phyloP scores from a whole-genome alignment of 2,329 filamentous ascomycete species.

The Cladosporium sp. region DNA sequence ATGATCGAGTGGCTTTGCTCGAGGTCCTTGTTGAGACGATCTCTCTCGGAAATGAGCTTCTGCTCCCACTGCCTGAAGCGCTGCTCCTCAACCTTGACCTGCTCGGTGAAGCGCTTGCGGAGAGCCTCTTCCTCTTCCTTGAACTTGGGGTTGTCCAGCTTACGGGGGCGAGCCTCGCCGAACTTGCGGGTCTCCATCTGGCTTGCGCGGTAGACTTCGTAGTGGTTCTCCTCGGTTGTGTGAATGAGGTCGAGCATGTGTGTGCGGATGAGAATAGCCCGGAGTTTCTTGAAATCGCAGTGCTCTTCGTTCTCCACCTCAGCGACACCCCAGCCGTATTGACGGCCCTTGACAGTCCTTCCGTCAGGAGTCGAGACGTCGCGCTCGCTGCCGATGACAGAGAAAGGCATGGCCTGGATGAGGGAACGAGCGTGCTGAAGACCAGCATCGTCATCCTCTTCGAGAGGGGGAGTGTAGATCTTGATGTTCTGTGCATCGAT shows the following conservation, averaged over 20 bases:
- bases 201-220: constrained; percentile 97
- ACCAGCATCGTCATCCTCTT: constrained; percentile 97
- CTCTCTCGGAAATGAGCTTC: constrained; percentile 98
- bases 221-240: constrained; percentile 98
- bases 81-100: constrained; percentile 99
- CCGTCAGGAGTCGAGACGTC: constrained; percentile 96
- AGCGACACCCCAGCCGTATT: constrained; percentile 98
- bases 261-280: constrained; percentile 89
- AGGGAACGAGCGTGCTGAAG: constrained; percentile 91
- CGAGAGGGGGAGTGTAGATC: constrained; percentile 96
- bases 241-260: constrained; percentile 99
- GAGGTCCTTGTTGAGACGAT: constrained; percentile 99
- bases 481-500: constrained; percentile 99
- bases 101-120: constrained; percentile 98
- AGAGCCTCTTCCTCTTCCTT: constrained; percentile 99
- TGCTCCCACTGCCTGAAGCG: constrained; percentile 99
- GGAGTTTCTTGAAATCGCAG: constrained; percentile 99
- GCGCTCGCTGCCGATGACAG: constrained; percentile 98
- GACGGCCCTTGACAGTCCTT: constrained; percentile 96
- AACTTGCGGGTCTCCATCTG: constrained; percentile 99
- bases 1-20: constrained; percentile 92
- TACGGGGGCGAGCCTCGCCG: constrained; percentile 92
- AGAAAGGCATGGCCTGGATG: constrained; percentile 97
- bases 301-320: constrained; percentile 99
- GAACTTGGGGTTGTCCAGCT: constrained; percentile 99